A percentile compares a stretch with the other conserved stretches of the same genome.
Evolutionary conservation across 2,329 filamentous ascomycete genomes (phyloP).

Genomic region (Colletotrichum coccodes): DNA sequence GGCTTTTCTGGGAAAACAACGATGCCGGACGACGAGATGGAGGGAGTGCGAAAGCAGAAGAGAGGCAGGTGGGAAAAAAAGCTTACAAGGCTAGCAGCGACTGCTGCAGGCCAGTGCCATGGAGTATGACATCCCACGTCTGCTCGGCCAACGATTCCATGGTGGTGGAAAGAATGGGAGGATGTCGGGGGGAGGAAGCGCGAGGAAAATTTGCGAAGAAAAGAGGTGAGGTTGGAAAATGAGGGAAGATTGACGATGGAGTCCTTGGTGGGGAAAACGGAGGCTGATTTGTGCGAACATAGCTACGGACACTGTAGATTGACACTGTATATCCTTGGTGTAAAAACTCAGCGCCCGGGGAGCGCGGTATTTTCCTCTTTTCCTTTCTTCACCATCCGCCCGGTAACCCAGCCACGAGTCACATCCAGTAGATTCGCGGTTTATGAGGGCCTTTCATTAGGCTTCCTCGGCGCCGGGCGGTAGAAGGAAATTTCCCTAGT

Average conservation of each 20-base stretch:
- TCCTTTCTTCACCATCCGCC: slow-evolving; percentile 49
- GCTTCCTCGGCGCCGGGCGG: slow-evolving; percentile 65
- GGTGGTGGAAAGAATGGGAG: slow-evolving; percentile 32
- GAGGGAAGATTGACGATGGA: slow-evolving; percentile 34
- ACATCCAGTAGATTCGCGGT: slow-evolving; percentile 37
- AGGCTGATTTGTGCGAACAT: slow-evolving; percentile 3
- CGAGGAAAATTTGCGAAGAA: slow-evolving; percentile 24
- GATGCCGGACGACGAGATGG: slow-evolving; percentile 21
- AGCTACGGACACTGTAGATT: background rate
- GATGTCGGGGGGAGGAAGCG: background rate
- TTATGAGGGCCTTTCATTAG: slow-evolving; percentile 64
- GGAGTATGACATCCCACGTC: slow-evolving; percentile 82
- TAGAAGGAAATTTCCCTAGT: slow-evolving; percentile 75
- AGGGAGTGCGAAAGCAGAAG: slow-evolving; percentile 35
- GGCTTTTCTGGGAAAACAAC: slow-evolving; percentile 37
- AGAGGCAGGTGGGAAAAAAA: slow-evolving; percentile 42
- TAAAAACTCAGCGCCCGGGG: slow-evolving; percentile 23
- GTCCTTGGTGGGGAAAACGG: slow-evolving; percentile 19
- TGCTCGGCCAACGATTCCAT: slow-evolving; percentile 83
- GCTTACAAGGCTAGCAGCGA: slow-evolving; percentile 83
- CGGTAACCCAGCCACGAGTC: slow-evolving; percentile 43
- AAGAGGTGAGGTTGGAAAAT: slow-evolving; percentile 26
- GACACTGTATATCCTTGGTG: slow-evolving; percentile 32
- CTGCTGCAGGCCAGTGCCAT: slow-evolving; percentile 81
- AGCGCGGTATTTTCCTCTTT: slow-evolving; percentile 37